A percentile compares a stretch with the other conserved stretches of the same genome.
Evolutionary conservation across 306 rosid genomes (phyloP).

Genomic region (Prunus fruticosa): DNA sequence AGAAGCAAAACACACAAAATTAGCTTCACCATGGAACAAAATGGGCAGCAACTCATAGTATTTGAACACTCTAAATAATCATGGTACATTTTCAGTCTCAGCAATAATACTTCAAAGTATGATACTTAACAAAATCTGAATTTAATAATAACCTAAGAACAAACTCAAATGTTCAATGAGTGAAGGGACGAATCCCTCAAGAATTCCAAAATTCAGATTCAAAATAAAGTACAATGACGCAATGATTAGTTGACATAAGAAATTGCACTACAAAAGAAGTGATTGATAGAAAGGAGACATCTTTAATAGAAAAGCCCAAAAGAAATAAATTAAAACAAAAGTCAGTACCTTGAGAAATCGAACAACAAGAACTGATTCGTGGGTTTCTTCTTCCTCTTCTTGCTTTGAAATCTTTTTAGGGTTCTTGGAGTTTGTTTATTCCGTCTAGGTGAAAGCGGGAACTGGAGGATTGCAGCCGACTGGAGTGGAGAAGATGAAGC

Average conservation of each 20-base stretch:
- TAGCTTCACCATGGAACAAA: neutral
- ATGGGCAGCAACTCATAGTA: neutral
- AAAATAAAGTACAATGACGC: neutral
- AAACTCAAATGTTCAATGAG: neutral
- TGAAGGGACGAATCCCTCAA: neutral
- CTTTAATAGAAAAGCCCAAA: neutral
- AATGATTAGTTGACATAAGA: neutral
- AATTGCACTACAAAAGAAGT: neutral
- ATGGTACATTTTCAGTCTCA: neutral
- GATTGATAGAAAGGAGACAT: neutral
- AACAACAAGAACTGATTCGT: neutral
- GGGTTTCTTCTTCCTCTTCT: neutral
- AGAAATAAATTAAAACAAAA: neutral
- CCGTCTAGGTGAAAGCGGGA: neutral
- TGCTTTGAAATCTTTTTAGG: neutral
- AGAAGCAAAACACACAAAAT: neutral
- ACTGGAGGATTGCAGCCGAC: neutral
- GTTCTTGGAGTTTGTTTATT: neutral
- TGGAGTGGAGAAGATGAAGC: no score
- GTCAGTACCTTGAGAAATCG: neutral
- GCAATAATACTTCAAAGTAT: neutral
- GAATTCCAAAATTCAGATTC: neutral
- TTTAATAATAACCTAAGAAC: neutral
- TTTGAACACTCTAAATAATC: neutral
- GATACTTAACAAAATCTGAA: neutral